A percentile compares a stretch with the other conserved stretches of the same genome.
Conservation (phyloP, 2,329 filamentous ascomycete species). For the Penicillium sp. region DNA sequence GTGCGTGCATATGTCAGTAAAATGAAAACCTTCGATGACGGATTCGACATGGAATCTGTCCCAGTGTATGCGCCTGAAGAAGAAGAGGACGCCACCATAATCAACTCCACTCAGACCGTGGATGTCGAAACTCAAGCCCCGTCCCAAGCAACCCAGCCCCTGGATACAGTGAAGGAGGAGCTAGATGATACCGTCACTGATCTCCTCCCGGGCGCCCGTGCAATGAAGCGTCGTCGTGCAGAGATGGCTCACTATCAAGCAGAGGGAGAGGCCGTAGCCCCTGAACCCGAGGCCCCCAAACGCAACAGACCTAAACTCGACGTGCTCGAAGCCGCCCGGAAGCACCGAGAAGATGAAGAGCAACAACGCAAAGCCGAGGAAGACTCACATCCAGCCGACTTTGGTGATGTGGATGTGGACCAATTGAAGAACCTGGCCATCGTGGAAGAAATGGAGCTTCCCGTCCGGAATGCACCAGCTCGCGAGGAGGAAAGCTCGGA, state of each 20-base stretch:
- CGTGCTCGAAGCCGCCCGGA: conserved; percentile 62
- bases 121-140: conserved; percentile 16
- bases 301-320: conserved; percentile 61
- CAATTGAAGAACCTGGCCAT: conserved; percentile 71
- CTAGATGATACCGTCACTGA: conserved; percentile 61
- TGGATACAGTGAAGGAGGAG: conserved; percentile 26
- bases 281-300: conserved; percentile 36
- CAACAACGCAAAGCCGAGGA: conserved; percentile 45
- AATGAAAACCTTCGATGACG: conserved; percentile 73
- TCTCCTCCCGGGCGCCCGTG: conserved; percentile 72
- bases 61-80: conserved; percentile 34
- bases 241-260: conserved; percentile 54
- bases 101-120: conserved; percentile 16
- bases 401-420: conserved; percentile 66
- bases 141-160: conserved; percentile 27
- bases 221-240: conserved; percentile 73
- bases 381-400: conserved; percentile 48
- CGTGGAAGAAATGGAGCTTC: conserved; percentile 72
- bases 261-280: conserved; percentile 14
- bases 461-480: conserved; percentile 25
- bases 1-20: conserved; percentile 36
- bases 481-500: conserved; percentile 47
- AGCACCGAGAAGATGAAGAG: conserved; percentile 58
- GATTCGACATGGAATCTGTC: conserved; percentile 47
- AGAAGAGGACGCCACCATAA: conserved; percentile 13